phyloP scores from a whole-genome alignment of 805 yeast species.

The Kodamaea leandrae region DNA sequence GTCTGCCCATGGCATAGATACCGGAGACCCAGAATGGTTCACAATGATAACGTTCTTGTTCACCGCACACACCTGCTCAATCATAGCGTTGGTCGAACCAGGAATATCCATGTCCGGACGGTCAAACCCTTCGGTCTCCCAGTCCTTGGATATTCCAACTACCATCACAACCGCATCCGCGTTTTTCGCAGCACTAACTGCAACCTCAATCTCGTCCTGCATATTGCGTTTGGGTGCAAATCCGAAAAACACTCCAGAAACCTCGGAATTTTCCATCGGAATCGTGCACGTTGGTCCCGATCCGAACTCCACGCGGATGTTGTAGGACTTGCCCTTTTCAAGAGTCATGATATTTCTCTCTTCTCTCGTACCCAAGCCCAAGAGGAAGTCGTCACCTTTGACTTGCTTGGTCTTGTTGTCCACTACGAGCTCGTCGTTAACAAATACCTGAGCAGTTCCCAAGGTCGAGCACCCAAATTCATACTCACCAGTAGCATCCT shows the following conservation, averaged over 20 bases:
- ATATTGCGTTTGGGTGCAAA: slow-evolving; percentile 18
- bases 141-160: slow-evolving; percentile 52
- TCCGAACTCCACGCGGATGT: slow-evolving; percentile 50
- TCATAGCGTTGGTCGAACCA: slow-evolving; percentile 43
- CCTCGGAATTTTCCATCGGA: slow-evolving; percentile 14
- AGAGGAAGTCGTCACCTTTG: slow-evolving; percentile 49
- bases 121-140: slow-evolving; percentile 63
- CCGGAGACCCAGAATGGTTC: slow-evolving; percentile 61
- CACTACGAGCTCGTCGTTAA: slow-evolving; percentile 51
- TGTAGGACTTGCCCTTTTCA: slow-evolving; percentile 45
- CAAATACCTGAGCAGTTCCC: slow-evolving; percentile 56
- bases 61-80: slow-evolving; percentile 42
- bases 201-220: slow-evolving; percentile 29
- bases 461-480: slow-evolving; percentile 50
- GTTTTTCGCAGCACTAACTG: slow-evolving; percentile 47
- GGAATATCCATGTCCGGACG: slow-evolving; percentile 52
- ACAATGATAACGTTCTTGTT: slow-evolving; percentile 54
- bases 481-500: slow-evolving; percentile 45
- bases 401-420: slow-evolving; percentile 56
- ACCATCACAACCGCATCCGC: slow-evolving; percentile 53
- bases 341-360: slow-evolving; percentile 38
- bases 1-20: slow-evolving; percentile 47
- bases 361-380: slow-evolving; percentile 55
- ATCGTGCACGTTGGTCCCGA: slow-evolving; percentile 40
- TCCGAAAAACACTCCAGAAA: slow-evolving; percentile 28